Evolutionary conservation across 1,139 yeast species (phyloP).

Genomic region (Scheffersomyces parashehatae): DNA sequence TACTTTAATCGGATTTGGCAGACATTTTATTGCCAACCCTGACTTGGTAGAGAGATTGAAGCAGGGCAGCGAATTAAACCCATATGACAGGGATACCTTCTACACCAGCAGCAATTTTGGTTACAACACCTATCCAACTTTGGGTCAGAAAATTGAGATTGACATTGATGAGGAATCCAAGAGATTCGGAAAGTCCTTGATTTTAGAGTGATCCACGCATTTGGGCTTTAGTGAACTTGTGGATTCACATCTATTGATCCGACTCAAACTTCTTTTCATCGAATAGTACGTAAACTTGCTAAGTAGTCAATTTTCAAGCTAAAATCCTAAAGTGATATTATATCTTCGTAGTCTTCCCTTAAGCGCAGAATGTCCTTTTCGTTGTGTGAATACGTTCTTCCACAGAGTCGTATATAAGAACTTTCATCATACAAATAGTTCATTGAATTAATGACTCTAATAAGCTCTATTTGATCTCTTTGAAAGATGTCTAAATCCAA

Average conservation of each 20-base stretch:
- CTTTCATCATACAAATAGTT: conserved; percentile 23
- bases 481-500: conserved; percentile 28
- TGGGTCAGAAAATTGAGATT: conserved; percentile 1
- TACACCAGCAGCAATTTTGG: conserved; percentile 25
- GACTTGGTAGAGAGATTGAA: conserved; percentile 13
- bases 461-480: conserved; percentile 27
- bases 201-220: too few species aligned
- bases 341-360: conserved; percentile 8
- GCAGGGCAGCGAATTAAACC: conserved; percentile 10
- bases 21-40: conserved; percentile 16
- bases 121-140: conserved; percentile 25
- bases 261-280: too few species aligned
- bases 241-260: too few species aligned
- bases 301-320: too few species aligned
- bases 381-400: conserved; percentile 8
- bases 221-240: too few species aligned
- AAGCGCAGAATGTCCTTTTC: not conserved
- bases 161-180: conserved; percentile 1
- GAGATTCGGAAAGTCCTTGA: not conserved
- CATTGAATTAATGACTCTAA: conserved; percentile 14
- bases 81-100: conserved; percentile 23
- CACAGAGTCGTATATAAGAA: conserved; percentile 3
- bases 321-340: conserved; percentile 3
- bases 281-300: too few species aligned
- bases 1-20: conserved; percentile 18